Evolutionary conservation across 495 filamentous ascomycete species (phyloP), one percentile per base, ranked within the genome.

Genomic region (Lichina pygmaea): DNA sequence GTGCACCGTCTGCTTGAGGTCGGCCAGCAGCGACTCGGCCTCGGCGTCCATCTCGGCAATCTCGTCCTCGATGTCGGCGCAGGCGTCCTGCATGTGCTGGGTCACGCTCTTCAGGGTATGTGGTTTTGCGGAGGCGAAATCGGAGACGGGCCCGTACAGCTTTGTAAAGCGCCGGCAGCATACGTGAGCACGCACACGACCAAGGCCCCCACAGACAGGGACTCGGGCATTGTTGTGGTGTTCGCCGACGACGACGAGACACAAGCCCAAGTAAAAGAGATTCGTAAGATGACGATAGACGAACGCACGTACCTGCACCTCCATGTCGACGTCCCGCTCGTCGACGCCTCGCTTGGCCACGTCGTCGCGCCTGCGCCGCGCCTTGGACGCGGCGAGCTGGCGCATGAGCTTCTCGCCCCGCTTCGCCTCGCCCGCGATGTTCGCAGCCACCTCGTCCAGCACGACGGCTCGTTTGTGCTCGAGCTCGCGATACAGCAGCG

Each of bases 401-500:
- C 68, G 68, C 48, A 70, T 70, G 50, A 81, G 71, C 13, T 57
- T 64, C 50, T 73, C 69, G 34, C 78, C 77, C 44, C 66, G 61
- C 51, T 67, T 68, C 17, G 72, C 62, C 58, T 93, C 78, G 7
- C 68, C 56, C 36, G 70, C 67, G 51, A 93, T 81, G 46, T 76
- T 77, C 37, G 63, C 65, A 44, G 72, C 66, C 17, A 91, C 73
- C 10, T 61, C 58, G 50, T 84, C 76, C 49, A 78, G 70, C 38
- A 79, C 63, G 40, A 73, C 66, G 47, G 76, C 71, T 13, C 83
- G 70, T 48, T 77, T 67, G 42, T 72, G 66, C 51, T 86, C 77
- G 10, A 91, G 63, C 57, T 86, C 79, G 9, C 77, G 70, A 52
- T 89, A 93, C n/a, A 93, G 62, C 5, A 65, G 62, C 47, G 70